Conservation (phyloP, 805 yeast species). For the Saturnispora besseyi region DNA sequence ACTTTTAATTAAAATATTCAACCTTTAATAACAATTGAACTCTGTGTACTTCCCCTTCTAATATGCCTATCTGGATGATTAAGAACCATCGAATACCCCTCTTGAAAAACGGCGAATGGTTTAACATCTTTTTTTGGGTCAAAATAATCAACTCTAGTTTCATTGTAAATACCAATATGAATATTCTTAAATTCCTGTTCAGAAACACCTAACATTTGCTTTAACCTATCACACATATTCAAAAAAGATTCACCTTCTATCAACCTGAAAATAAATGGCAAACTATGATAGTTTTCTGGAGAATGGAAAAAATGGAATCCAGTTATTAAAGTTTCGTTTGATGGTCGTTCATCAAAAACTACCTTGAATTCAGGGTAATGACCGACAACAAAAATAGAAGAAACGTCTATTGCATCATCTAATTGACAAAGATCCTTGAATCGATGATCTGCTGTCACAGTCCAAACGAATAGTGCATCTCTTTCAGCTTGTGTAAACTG, state of each 20-base stretch:
- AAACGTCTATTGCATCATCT: slow-evolving; percentile 30
- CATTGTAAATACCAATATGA: slow-evolving; percentile 48
- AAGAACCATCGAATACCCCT: slow-evolving; percentile 46
- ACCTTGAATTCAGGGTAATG: slow-evolving; percentile 31
- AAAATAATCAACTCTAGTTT: slow-evolving; percentile 29
- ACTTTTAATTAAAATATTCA: slow-evolving; percentile 7
- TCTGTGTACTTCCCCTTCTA: slow-evolving; percentile 43
- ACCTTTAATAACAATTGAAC: slow-evolving; percentile 51
- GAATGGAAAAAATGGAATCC: slow-evolving; percentile 75
- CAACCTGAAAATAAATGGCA: slow-evolving; percentile 73
- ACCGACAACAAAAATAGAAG: slow-evolving; percentile 41
- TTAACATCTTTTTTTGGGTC: slow-evolving; percentile 45
- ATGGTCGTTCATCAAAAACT: slow-evolving; percentile 14
- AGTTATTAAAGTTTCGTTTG: slow-evolving; percentile 38
- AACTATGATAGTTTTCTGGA: slow-evolving; percentile 59
- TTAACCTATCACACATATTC: slow-evolving; percentile 59
- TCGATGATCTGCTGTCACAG: slow-evolving; percentile 29
- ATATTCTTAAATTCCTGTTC: slow-evolving; percentile 74
- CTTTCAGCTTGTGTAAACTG: slow-evolving; percentile 40
- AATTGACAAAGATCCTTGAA: slow-evolving; percentile 27
- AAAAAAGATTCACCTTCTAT: slow-evolving; percentile 56
- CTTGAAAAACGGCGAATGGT: slow-evolving; percentile 37
- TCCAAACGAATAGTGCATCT: slow-evolving; percentile 48
- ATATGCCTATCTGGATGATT: slow-evolving; percentile 82
- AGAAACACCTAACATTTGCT: slow-evolving; percentile 63